Conservation (phyloP, 139 green algal genomes). For the Pleodorina starrii region DNA sequence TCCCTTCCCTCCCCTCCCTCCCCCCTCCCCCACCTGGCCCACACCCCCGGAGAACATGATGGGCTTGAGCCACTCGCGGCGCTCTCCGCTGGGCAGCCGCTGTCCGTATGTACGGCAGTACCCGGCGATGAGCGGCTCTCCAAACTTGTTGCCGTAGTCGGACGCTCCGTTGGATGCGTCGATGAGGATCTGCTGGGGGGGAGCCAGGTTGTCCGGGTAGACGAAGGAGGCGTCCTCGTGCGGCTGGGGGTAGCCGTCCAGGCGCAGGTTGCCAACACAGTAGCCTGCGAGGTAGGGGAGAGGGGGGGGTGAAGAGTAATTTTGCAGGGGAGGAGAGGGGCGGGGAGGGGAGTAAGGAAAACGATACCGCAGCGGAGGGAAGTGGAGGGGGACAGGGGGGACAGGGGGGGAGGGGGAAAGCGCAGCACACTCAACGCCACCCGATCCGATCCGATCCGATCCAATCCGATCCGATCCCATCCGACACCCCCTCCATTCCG, state of each 20-base stretch:
- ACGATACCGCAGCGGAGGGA: too few relatives aligned
- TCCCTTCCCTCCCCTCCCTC: background rate
- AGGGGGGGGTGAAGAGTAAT: background rate
- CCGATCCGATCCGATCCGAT: too few relatives aligned
- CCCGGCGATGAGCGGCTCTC: conserved; percentile 95
- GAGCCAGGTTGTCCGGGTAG: conserved; percentile 88
- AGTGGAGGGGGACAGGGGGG: too few relatives aligned
- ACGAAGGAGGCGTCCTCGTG: conserved; percentile 68
- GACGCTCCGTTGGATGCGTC: conserved; percentile 98
- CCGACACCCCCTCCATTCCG: too few relatives aligned
- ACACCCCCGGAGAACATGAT: conserved; percentile 95
- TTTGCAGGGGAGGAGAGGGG: too few relatives aligned
- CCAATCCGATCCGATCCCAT: too few relatives aligned
- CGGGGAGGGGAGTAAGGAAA: too few relatives aligned
- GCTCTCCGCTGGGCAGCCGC: conserved; percentile 88
- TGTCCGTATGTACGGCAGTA: conserved; percentile 97
- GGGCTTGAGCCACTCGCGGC: conserved; percentile 98
- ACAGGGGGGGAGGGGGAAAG: too few relatives aligned
- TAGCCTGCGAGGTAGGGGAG: conserved; percentile 77
- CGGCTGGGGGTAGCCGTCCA: conserved; percentile 69
- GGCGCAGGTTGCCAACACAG: conserved; percentile 95
- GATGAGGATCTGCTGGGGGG: conserved; percentile 95
- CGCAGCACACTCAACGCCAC: too few relatives aligned
- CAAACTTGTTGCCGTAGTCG: conserved; percentile 99
- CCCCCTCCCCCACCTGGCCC: conserved; percentile 34